phyloP scores from a whole-genome alignment of 2,329 filamentous ascomycete species.

The Sporothrix mexicana region DNA sequence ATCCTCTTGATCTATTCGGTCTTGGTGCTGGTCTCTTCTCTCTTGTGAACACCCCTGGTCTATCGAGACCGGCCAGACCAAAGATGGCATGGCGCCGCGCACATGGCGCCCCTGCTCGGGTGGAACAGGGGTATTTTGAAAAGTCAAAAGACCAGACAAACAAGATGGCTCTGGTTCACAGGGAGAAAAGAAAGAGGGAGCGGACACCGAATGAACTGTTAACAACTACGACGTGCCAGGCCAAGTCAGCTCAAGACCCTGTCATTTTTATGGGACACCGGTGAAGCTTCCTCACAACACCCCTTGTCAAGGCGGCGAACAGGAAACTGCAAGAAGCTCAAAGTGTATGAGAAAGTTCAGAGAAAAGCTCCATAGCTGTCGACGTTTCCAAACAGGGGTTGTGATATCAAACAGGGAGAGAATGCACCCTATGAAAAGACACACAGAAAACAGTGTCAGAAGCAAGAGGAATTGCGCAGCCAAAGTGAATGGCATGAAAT shows the following conservation, averaged over 20 bases:
- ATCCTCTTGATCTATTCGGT: background rate
- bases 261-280: conserved; percentile 13
- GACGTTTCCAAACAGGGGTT: conserved; percentile 18
- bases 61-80: conserved; percentile 20
- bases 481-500: background rate
- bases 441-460: background rate
- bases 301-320: conserved; percentile 10
- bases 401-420: no score
- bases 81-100: conserved; percentile 33
- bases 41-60: background rate
- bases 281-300: conserved; percentile 1
- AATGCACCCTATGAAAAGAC: background rate
- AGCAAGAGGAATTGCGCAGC: no score
- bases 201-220: conserved; percentile 7
- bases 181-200: background rate
- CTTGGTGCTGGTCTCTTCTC: background rate
- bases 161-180: background rate
- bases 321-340: background rate
- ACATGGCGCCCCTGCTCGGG: conserved; percentile 35
- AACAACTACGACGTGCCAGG: background rate
- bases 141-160: background rate
- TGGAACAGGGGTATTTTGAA: conserved; percentile 9
- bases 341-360: background rate
- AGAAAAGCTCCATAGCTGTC: background rate
- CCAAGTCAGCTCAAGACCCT: background rate